Evolutionary conservation across 2,329 filamentous ascomycete genomes (phyloP), one percentile per base, ranked within the genome.

Genomic region (Apiospora malaysiana): DNA sequence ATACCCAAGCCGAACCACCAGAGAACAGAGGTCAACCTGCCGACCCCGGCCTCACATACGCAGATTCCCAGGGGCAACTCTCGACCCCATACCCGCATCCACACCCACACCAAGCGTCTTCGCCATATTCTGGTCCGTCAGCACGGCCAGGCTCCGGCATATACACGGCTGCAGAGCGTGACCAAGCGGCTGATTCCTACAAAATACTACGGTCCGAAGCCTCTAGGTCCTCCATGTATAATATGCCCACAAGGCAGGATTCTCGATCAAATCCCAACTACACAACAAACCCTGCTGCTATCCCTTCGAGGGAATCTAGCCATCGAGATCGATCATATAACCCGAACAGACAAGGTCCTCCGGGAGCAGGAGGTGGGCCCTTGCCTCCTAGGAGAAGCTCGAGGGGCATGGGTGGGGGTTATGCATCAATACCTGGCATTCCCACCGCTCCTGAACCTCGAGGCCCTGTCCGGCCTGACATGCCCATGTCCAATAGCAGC

Each of bases 311-410:
- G 76, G 93, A 95, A 76, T 84, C 87, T 27, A 94, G 90, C 78
- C 89, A 93, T 77, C 88, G 88, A 77, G 91, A 93, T 72, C 87
- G 90, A 74, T 85, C 89, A 42, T 94, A 95, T 79, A 88, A 89
- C 70, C 86, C 89, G 72, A 84, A 86, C 71, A 84, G 81, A 4
- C 51, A 83, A 49, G 78, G 86, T 45, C 84, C 81, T 4, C 51
- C 83, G 51, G 78, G 86, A 47, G 80, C 82, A 42, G 86, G 85
- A 18, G 90, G 88, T 78, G 89, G 88, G 6, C 89, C 91, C 18
- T 81, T 92, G 71, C 93, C 94, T 63, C 92, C 93, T 56, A 89
- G 94, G 76, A 89, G 92, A 78, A 92, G 91, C 77, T 97, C 94
- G 14, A 90, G 91, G 79, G 90, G 92, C 63, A 88, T 92, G 81